These are phyloP conservation scores for Glycine latifolia DNA, from an alignment of 306 rosid genomes.

Conservation along the genomic window DNA sequence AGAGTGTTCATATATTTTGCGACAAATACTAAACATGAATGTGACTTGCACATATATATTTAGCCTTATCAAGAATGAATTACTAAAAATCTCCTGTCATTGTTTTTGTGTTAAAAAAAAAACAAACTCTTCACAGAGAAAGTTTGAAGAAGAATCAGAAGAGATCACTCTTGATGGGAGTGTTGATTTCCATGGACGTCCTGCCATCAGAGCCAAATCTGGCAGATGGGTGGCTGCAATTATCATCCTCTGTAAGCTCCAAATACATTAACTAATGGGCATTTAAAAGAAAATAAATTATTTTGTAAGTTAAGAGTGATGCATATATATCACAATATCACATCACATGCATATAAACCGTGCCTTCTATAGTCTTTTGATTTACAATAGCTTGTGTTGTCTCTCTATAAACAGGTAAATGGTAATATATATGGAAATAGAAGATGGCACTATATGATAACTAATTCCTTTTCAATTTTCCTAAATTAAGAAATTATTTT, in stretches of 20 bases:
- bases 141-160: constrained; percentile 64
- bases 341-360: neutral
- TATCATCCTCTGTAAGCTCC: constrained; percentile 83
- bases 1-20: neutral
- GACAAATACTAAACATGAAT: neutral
- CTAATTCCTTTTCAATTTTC: neutral
- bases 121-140: constrained; percentile 44
- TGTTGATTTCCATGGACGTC: constrained; percentile 79
- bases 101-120: neutral
- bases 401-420: neutral
- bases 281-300: neutral
- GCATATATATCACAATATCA: neutral
- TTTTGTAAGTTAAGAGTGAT: neutral
- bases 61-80: neutral
- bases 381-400: neutral
- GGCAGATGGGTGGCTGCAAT: constrained; percentile 94
- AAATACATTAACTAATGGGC: neutral
- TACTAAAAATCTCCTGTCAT: neutral
- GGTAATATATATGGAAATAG: neutral
- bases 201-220: constrained; percentile 83
- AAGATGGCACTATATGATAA: neutral
- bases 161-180: constrained; percentile 84
- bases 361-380: neutral
- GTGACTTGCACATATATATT: neutral
- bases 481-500: neutral